These are phyloP conservation scores for Arxiozyma telluris DNA, from an alignment of 1,139 yeast genomes.

Conservation along the genomic window DNA sequence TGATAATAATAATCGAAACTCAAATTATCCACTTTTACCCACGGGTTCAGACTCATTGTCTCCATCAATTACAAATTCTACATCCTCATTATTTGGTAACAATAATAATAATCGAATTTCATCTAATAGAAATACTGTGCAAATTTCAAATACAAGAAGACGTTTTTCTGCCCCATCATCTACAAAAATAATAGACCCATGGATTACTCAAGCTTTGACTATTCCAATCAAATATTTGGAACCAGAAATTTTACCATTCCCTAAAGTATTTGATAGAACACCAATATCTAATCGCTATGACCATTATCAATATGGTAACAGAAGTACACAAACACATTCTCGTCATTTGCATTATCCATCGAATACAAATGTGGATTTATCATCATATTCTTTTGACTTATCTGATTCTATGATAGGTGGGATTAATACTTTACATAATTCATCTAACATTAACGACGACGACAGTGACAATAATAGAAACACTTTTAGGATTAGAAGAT, in stretches of 20 bases:
- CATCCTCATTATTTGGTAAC: constrained; percentile 11
- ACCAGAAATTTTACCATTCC: constrained; percentile 28
- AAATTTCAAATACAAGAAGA: constrained; percentile 1
- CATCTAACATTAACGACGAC: not conserved
- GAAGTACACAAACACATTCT: not conserved
- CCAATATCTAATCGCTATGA: constrained; percentile 8
- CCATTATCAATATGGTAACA: not conserved
- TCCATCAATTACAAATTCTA: constrained; percentile 4
- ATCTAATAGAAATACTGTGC: not conserved
- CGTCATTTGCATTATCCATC: constrained; percentile 2
- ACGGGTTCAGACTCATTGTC: not conserved
- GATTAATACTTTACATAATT: not conserved
- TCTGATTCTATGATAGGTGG: not conserved
- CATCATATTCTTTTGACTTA: constrained; percentile 1
- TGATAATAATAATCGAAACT: not conserved
- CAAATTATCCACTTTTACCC: not conserved
- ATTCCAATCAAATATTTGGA: constrained; percentile 24
- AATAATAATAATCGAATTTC: not conserved
- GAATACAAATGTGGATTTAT: constrained; percentile 1
- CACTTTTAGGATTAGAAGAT: constrained; percentile 24
- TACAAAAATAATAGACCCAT: constrained; percentile 18
- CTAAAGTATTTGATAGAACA: constrained; percentile 21
- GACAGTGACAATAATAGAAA: constrained; percentile 10
- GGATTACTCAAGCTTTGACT: constrained; percentile 23
- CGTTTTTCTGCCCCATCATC: constrained; percentile 5